Base-by-base conservation (phyloP, 2,329 filamentous ascomycete species). In the Biscogniauxia marginata region DNA sequence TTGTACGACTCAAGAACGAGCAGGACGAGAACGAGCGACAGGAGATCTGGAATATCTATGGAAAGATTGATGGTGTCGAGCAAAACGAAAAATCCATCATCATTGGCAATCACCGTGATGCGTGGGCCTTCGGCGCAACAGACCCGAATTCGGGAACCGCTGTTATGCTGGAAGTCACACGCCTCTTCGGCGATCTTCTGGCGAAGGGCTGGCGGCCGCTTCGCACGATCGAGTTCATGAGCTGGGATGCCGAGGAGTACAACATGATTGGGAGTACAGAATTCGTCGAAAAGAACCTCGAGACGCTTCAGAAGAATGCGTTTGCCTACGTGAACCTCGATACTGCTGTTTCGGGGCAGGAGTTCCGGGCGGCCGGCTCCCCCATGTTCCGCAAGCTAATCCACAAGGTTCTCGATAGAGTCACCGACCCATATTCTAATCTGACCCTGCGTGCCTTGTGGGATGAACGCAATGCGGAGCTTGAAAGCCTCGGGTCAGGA, bases 161-260 rank as follows among this genome's bases (percentile, higher is more conserved):
- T 4, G 82, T 98, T 44, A 88, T 99, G 81, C 82, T 98, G 53
- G 95, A 99, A 75, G 81, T 98, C 56, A 87, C 90, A 20, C 86
- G 89, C 46, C 86, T 96, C 49, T 90, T 99, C 66, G 91, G 92
- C 44, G 85, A 91, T 61, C 82, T 98, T 16, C 79, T 87, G 20
- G 74, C 80, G 16, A 84, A 86, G 55, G 93, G 93, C 52, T 99
- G 95, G 95, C 84, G 90, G 22, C 95, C 95, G 1, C 79, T 96
- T 16, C 88, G 95, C n/a, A 96, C 91, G 3, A 96, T 99, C 62
- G 90, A 96, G 71, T 98, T 99, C 72, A 92, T 93, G 68, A 96
- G 91, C 30, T 99, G 95, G 95, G 95, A 99, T 71, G 95, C 85
- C 3, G 88, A 88, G 64, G 91, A 93, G 73, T 98, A 96, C 77